Percentiles rank a stretch among this genome's conserved stretches.
Evolutionary conservation across 371 early-diverging fungal genomes (phyloP).

Genomic region (Lichtheimia ornata): DNA sequence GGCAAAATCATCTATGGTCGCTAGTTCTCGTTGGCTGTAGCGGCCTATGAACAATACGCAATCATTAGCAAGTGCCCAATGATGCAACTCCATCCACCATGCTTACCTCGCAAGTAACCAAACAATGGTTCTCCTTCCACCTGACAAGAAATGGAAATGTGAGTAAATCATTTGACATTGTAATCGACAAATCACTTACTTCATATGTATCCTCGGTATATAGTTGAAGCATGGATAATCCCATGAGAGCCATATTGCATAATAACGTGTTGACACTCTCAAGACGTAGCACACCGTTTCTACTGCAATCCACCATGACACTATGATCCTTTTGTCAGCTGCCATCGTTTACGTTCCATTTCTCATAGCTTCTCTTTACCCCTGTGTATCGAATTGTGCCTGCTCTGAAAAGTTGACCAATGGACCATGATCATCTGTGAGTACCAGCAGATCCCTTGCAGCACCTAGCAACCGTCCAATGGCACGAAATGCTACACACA

Average conservation of each 20-base stretch:
- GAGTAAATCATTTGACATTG: not conserved
- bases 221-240: slow-evolving; percentile 82
- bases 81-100: not conserved
- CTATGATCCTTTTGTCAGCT: slow-evolving; percentile 24
- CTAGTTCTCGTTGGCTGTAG: slow-evolving; percentile 70
- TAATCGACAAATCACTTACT: slow-evolving; percentile 23
- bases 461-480: slow-evolving; percentile 74
- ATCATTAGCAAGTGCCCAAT: not conserved
- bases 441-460: slow-evolving; percentile 40
- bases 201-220: slow-evolving; percentile 90
- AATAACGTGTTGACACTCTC: slow-evolving; percentile 65
- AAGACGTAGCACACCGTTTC: slow-evolving; percentile 73
- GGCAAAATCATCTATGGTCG: slow-evolving; percentile 78
- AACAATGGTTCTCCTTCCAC: slow-evolving; percentile 82
- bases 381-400: slow-evolving; percentile 71
- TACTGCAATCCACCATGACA: slow-evolving; percentile 86
- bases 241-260: slow-evolving; percentile 77
- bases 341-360: not conserved
- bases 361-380: slow-evolving; percentile 34
- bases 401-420: slow-evolving; percentile 59
- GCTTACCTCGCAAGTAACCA: slow-evolving; percentile 77
- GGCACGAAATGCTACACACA: slow-evolving; percentile 73
- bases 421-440: slow-evolving; percentile 38
- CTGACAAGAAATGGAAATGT: slow-evolving; percentile 9
- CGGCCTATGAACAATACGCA: slow-evolving; percentile 37